Evolutionary conservation across 345 rosid species (phyloP).

Genomic region (Chamaenerion angustifolium): DNA sequence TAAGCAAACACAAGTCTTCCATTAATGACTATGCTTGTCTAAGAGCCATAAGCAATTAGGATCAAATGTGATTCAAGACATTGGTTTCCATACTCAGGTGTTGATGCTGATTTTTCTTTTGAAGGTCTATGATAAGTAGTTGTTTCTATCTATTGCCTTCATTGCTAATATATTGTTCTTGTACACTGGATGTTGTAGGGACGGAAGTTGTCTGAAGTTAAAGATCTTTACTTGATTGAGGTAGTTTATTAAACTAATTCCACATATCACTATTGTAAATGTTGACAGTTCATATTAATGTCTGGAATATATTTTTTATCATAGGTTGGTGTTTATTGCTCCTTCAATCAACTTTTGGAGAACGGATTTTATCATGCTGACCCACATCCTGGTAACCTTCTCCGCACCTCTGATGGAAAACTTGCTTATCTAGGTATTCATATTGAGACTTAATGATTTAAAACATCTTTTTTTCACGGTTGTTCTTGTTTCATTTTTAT

Average conservation of each 20-base stretch:
- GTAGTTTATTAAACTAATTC: slow-evolving; percentile 17
- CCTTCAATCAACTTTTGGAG: slow-evolving; percentile 86
- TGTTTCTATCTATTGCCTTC: not conserved
- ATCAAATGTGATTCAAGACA: too few species aligned
- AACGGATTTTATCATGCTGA: slow-evolving; percentile 96
- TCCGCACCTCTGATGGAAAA: slow-evolving; percentile 78
- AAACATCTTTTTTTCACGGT: not conserved
- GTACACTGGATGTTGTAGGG: slow-evolving; percentile 37
- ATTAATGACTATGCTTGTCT: too few species aligned
- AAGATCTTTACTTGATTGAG: slow-evolving; percentile 74
- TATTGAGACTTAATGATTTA: not conserved
- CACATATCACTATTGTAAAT: not conserved
- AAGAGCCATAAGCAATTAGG: too few species aligned
- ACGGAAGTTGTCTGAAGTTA: slow-evolving; percentile 60
- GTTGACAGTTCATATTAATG: slow-evolving; percentile 1
- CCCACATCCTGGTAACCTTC: slow-evolving; percentile 96
- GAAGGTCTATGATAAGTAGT: too few species aligned
- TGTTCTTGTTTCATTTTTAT: not conserved
- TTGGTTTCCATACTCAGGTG: too few species aligned
- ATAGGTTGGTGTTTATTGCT: slow-evolving; percentile 95
- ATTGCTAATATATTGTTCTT: slow-evolving; percentile 6
- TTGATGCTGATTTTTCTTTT: too few species aligned
- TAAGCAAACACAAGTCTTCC: too few species aligned
- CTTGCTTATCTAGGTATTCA: slow-evolving; percentile 79
- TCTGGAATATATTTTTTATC: slow-evolving; percentile 4